Conservation (phyloP, 768 basidiomycete genomes). For the Rickenella mellea region DNA sequence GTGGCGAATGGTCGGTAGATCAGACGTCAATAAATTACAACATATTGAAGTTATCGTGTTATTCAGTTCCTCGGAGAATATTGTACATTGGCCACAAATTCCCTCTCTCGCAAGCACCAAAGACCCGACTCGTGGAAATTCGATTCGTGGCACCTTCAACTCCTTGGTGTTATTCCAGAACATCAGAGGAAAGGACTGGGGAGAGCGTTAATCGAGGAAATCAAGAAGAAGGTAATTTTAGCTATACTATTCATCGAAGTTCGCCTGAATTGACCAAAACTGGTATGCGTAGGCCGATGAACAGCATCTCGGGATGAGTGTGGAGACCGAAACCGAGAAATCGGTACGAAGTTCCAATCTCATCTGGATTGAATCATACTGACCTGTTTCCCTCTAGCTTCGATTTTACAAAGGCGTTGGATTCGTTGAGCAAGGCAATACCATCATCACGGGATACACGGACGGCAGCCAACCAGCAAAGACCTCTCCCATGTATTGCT, state of each 20-base stretch:
- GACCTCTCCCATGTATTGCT: neutral
- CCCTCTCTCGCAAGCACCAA: too few relatives aligned
- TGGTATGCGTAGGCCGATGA: too few relatives aligned
- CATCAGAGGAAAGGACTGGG: neutral
- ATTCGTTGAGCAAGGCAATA: neutral
- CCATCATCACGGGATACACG: neutral
- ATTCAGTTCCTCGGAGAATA: neutral
- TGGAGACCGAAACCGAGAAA: neutral
- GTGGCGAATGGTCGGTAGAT: neutral
- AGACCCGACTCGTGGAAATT: neutral
- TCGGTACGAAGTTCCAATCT: neutral
- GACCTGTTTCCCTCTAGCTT: neutral
- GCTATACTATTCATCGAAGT: too few relatives aligned
- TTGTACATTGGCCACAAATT: neutral
- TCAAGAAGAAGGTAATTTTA: neutral
- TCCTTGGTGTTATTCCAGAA: neutral
- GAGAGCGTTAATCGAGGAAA: neutral
- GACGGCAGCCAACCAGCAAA: neutral
- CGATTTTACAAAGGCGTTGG: neutral
- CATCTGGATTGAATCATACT: neutral
- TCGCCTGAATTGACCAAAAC: too few relatives aligned
- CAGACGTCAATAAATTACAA: neutral
- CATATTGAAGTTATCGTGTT: neutral
- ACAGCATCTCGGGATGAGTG: too few relatives aligned
- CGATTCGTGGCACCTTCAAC: neutral